Conservation (phyloP, 768 basidiomycete genomes). For the Rubroboletus pulcherrimus region DNA sequence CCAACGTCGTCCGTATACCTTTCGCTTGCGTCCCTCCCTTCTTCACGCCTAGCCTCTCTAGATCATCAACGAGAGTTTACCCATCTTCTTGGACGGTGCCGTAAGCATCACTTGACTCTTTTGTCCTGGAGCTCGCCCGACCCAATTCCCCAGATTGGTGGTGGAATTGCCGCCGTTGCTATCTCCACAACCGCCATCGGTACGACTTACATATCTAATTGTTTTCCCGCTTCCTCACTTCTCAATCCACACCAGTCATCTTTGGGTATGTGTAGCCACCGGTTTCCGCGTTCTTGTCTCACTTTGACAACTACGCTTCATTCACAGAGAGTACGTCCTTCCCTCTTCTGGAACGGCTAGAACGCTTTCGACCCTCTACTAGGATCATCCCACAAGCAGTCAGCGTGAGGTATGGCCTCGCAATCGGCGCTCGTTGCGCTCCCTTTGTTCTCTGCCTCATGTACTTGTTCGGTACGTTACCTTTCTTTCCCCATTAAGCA, state of each 20-base stretch:
- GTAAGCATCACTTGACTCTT: slow-evolving; percentile 42
- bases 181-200: slow-evolving; percentile 65
- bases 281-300: not conserved
- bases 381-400: slow-evolving; percentile 74
- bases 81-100: slow-evolving; percentile 77
- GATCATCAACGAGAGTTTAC: slow-evolving; percentile 81
- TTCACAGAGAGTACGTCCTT: slow-evolving; percentile 36
- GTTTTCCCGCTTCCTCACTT: not conserved
- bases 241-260: slow-evolving; percentile 48
- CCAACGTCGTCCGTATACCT: slow-evolving; percentile 68
- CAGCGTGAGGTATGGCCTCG: slow-evolving; percentile 72
- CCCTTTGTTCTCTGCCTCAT: slow-evolving; percentile 72
- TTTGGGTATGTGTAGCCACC: slow-evolving; percentile 58
- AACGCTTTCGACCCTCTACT: not conserved
- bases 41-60: slow-evolving; percentile 24
- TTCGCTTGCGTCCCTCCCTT: not conserved
- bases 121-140: slow-evolving; percentile 50
- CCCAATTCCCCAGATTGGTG: slow-evolving; percentile 42
- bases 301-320: not conserved
- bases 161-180: slow-evolving; percentile 70
- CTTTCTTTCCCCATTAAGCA: not conserved
- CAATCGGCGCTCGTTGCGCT: slow-evolving; percentile 74
- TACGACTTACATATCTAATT: slow-evolving; percentile 28
- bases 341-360: not conserved
- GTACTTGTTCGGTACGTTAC: slow-evolving; percentile 48